Evolutionary conservation across 441 rosid genomes (phyloP), one percentile per base, ranked within the genome.

Genomic region (Eutrema salsugineum): DNA sequence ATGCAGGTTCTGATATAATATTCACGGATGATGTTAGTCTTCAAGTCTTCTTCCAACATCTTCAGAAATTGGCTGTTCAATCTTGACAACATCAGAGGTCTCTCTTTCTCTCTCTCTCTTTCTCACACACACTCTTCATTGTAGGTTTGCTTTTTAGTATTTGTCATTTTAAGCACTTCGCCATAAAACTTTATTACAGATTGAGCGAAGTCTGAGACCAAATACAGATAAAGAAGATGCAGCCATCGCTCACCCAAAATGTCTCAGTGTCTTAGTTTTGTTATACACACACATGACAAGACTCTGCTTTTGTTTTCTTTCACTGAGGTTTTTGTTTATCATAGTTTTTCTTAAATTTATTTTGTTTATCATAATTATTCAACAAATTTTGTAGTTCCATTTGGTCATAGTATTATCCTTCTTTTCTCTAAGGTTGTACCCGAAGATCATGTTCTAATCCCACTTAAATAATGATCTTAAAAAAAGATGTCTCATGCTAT

Each of bases 11-110:
- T 2, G 99, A 94, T 61, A 80, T 94, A 53, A 90, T 94, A 60
- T 94, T 92, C 76, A 94, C 99, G 0, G 99, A 94, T 78, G 99
- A 94, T 75, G 99, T 94, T 66, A 92, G 94, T 80, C 96, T 94
- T 50, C 97, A 90, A 83, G 99, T 94, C 50, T 94, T 94, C 77
- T 83, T 92, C 10, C 93, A 92, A 82, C 99, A 94, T 86, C 97
- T 94, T 50, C 99, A 94, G 86, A 90, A 90, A 85, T 73, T 94
- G 78, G 99, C 97, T 53, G 99, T 96, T 76, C 99, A 96, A 81
- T 87, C 99, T 77, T 96, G 88, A 80, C 39, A 66, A 17, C 57
- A 30, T 55, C 61, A 56, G 12, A 27, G 68, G 68, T 70, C 56
- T 19, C 46, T 19, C 1, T 51, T 4, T 54, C 20, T 0, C 17